Conservation (phyloP, 108 stramenopile genomes). For the Skeletonema tropicum region DNA sequence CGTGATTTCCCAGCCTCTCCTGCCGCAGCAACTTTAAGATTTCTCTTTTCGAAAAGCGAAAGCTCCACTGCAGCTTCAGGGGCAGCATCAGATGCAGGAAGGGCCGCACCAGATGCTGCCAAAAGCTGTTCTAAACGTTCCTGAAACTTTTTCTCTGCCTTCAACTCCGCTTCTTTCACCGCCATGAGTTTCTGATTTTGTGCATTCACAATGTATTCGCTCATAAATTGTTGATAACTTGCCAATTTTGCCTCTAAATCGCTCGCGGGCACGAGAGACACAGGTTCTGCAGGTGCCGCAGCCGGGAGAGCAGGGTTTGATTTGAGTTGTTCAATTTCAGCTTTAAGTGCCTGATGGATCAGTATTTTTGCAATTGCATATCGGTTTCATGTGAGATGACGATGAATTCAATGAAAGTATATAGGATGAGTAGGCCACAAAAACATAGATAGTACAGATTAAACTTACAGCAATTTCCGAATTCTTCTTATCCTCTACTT, state of each 20-base stretch:
- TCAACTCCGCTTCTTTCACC: conserved; percentile 55
- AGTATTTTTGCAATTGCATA: background rate
- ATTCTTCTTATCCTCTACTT: conserved; percentile 70
- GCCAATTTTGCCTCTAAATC: conserved; percentile 56
- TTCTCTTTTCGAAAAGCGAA: conserved; percentile 40
- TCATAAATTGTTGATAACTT: conserved; percentile 78
- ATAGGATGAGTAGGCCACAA: too few species aligned
- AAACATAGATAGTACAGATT: background rate
- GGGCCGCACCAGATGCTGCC: background rate
- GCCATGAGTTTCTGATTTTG: conserved; percentile 57
- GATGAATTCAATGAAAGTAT: background rate
- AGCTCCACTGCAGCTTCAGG: conserved; percentile 10
- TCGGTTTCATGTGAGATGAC: background rate
- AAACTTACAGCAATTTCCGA: conserved; percentile 69
- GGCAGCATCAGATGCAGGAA: conserved; percentile 10
- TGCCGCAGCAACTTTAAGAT: conserved; percentile 41
- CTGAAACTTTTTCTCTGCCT: conserved; percentile 53
- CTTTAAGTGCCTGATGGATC: conserved; percentile 52
- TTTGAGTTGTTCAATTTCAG: conserved; percentile 57
- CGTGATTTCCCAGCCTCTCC: conserved; percentile 45
- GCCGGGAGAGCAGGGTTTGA: conserved; percentile 21
- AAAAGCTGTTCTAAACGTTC: conserved; percentile 39
- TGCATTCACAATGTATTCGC: conserved; percentile 78
- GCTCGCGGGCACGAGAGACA: conserved; percentile 36
- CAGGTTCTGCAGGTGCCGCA: conserved; percentile 15